Evolutionary conservation across 148 eudicot genomes (phyloP), one percentile per base, ranked within the genome.

Genomic region (Bassia scoparia): DNA sequence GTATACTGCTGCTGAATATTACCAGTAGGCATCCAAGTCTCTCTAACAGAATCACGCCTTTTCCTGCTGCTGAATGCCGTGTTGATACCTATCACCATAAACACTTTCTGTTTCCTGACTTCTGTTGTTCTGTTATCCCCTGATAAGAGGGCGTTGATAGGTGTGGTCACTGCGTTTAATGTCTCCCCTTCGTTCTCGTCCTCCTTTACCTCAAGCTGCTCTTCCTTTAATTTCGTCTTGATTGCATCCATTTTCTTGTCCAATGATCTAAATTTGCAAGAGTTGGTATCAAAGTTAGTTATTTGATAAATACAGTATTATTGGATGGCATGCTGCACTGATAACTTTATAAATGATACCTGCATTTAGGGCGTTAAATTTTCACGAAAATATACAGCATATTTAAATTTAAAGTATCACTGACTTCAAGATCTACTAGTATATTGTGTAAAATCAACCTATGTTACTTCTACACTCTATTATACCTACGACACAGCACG

Each of bases 11-110:
- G n/a, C n/a, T 17, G 23, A 63, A 41, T 41, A 1, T 23, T 68
- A 79, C 82, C 82, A 44, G 71, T 74, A 62, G 82, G 78, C 74
- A 79, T 69, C 82, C 78, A 79, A 31, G 82, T 79, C 44, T 74
- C 60, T 20, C 82, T 55, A 11, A 79, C 44, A 43, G 81, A 79
- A 13, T 74, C 75, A 15, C 82, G 78, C 48, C 82, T 54, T 59
- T 23, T 63, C 5, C 78, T 53, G 48, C 82, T 79, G 48, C 70
- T 79, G 70, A 79, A 79, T 34, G 82, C 82, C 7, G 82, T 79
- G 38, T 79, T 79, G 43, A 79, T 62, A 29, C 82, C 82, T 37
- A 79, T 41, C 14, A 79, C 78, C 24, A 74, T 15, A 18, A 69
- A 69, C 50, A 55, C 67, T 63, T 79, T 79, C 9, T 69, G 52